Evolutionary conservation across 371 early-diverging fungal genomes (phyloP), one percentile per base, ranked within the genome.

Genomic region (Circinella umbellata): DNA sequence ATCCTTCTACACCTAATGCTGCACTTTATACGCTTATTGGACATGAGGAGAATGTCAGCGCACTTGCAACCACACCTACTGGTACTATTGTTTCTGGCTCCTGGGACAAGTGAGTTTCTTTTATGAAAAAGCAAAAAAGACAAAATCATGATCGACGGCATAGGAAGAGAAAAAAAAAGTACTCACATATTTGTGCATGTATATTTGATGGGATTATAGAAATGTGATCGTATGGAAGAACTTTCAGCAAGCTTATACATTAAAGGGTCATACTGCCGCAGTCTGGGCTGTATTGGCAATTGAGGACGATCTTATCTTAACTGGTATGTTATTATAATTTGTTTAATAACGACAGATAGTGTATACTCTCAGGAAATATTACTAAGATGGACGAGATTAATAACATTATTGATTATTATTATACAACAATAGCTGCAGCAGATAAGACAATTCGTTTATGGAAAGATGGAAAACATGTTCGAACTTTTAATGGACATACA

Each of bases 371-470:
- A 27, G n/a, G 36, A 8, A 59, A 42, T 13, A 34, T 27, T 27
- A 27, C 27, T 27, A 27, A 27, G 27, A 2, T 27, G 27, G 27
- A 27, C 27, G 27, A 27, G 2, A 27, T 27, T 27, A 27, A 27
- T 27, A 27, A 27, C 55, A 46, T 13, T 1, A 15, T 59, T 14
- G 18, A 38, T 55, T 35, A 27, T 27, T 2, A 27, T 27, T 27
- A 27, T 27, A 2, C 27, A 27, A 27, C 42, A 47, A 47, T 75
- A 92, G 96, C 89, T 4, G 95, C 98, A 9, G 99, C 99, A 13
- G 99, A 99, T 76, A 94, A 93, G 75, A 85, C 91, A 7, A 97
- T 99, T 68, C 90, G 91, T 64, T 71, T 93, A 59, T 99, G 99
- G 99, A 82, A 81, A 38, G 64, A 88, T 63, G 96, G 93, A 4